These are phyloP conservation scores for Aspergillus nomiae DNA, from an alignment of 2,329 filamentous ascomycete species.

Conservation along the genomic window DNA sequence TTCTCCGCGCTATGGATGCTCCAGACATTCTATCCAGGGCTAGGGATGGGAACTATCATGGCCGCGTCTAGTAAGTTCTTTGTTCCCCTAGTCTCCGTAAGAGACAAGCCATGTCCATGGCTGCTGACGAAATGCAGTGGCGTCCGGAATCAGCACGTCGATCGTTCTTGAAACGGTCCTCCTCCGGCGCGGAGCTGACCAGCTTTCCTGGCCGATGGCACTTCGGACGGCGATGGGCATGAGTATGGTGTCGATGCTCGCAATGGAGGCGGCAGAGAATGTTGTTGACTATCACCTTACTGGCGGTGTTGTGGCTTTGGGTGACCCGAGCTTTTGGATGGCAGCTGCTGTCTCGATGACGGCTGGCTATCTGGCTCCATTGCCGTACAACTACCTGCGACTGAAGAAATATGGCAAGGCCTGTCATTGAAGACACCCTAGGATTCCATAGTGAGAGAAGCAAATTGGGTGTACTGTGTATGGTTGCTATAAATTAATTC, in stretches of 20 bases:
- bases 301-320: slow-evolving; percentile 51
- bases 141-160: slow-evolving; percentile 55
- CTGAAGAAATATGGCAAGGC: slow-evolving; percentile 52
- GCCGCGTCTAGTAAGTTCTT: slow-evolving; percentile 50
- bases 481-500: neutral
- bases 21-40: slow-evolving; percentile 50
- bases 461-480: neutral
- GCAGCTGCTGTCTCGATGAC: slow-evolving; percentile 44
- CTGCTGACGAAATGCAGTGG: slow-evolving; percentile 44
- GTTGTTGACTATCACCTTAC: slow-evolving; percentile 59
- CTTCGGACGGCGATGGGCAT: slow-evolving; percentile 58
- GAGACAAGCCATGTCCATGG: rapidly evolving
- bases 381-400: slow-evolving; percentile 58
- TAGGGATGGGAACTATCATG: slow-evolving; percentile 56
- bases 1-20: slow-evolving; percentile 60
- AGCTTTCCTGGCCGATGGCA: slow-evolving; percentile 50
- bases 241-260: slow-evolving; percentile 62
- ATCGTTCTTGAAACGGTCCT: slow-evolving; percentile 56
- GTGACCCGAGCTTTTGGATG: slow-evolving; percentile 54
- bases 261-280: slow-evolving; percentile 61
- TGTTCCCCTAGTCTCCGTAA: neutral
- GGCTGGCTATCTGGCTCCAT: slow-evolving; percentile 45
- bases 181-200: slow-evolving; percentile 52
- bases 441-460: rapidly evolving
- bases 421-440: slow-evolving; percentile 19